Percentiles rank a stretch among this genome's conserved stretches.
phyloP scores from a whole-genome alignment of 176 grass and related monocot genomes.

The Avena insularis region DNA sequence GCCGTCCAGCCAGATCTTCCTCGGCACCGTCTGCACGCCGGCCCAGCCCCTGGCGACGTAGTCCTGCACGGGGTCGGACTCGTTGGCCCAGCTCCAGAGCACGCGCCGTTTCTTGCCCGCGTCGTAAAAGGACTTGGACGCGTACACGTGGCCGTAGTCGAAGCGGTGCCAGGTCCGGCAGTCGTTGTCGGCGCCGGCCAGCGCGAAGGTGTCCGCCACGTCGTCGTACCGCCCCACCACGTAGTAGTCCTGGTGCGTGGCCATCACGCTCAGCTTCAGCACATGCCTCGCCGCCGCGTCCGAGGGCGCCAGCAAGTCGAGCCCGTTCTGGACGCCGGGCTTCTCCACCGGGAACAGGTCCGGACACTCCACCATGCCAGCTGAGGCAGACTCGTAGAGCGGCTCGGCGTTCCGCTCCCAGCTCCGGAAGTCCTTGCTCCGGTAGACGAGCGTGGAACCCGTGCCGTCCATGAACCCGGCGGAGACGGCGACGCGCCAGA shows the following conservation, averaged over 20 bases:
- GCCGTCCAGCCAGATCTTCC: conserved; percentile 65
- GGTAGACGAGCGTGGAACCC: conserved; percentile 50
- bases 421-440: conserved; percentile 52
- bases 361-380: conserved; percentile 72
- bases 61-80: conserved; percentile 63
- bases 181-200: conserved; percentile 52
- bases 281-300: conserved; percentile 49
- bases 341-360: conserved; percentile 72
- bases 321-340: conserved; percentile 17
- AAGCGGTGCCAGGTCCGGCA: conserved; percentile 55
- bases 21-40: conserved; percentile 68
- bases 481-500: conserved; percentile 58
- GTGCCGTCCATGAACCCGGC: conserved; percentile 3
- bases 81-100: conserved; percentile 71
- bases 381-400: conserved; percentile 42
- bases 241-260: conserved; percentile 68
- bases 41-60: conserved; percentile 67
- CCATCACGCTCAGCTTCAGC: conserved; percentile 64
- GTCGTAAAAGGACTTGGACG: conserved; percentile 90
- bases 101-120: conserved; percentile 52
- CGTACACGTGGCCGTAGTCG: conserved; percentile 77
- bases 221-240: conserved; percentile 67
- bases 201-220: conserved; percentile 54
- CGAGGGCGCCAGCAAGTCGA: conserved; percentile 46
- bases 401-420: conserved; percentile 52